Base-by-base conservation (phyloP, 805 yeast species). In the Myxozyma nipponensis region DNA sequence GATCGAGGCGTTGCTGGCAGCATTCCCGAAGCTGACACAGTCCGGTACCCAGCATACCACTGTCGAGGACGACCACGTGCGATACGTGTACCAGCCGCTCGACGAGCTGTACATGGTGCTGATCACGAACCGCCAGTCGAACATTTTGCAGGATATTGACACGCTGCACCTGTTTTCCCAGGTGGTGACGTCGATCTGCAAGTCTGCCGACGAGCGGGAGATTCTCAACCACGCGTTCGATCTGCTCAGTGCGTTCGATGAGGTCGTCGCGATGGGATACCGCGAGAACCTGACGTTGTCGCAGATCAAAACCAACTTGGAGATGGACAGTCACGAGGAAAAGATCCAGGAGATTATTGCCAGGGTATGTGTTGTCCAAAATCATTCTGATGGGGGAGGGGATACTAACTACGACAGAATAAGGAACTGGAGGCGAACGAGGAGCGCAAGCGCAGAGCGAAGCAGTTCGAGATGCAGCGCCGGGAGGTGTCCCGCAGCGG, bases 241-340 rank as follows among this genome's bases (percentile, higher is more conserved):
- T 64, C 81, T 93, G 54, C 73, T 91, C 61, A 79, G 85, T 64
- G 95, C 97, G 2, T 91, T 93, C 64, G 98, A 93, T 68, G 98
- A 93, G 71, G 86, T 93, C 49, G 81, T 93, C 60, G 81, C 82
- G 46, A 74, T 87, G 70, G 98, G 98, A 17, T 88, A 84, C 73
- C 82, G 86, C 59, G 99, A 93, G 68, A 85, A 88, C 69, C 72
- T 91, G 58, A 80, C 93, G 0, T 67, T 84, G 58, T 68, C 82
- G 52, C 98, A 93, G 72, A 85, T 93, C 57, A 81, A 79, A 67
- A 86, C 95, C 10, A 91, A 86, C 70, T 74, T 93, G 72, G 91
- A 88, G 66, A 91, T 93, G 98, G 98, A 93, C 71, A 86, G 95
- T 37, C 97, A 93, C 68, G 98, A 93, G 71, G 99, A 93, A 72